Conservation (phyloP, 306 rosid species). For the Senna siamea region DNA sequence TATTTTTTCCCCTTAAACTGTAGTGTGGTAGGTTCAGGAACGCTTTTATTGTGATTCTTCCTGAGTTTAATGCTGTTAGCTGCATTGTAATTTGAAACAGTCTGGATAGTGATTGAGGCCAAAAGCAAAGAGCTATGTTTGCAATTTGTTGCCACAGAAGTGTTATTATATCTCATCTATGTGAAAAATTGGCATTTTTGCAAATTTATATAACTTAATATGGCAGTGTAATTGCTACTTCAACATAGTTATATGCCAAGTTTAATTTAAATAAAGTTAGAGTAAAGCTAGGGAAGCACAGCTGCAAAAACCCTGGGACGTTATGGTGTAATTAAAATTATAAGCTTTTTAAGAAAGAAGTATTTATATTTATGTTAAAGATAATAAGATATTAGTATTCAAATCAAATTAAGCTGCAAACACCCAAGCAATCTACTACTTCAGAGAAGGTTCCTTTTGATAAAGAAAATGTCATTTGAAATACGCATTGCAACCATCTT, state of each 20-base stretch:
- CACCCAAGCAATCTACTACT: constrained; percentile 15
- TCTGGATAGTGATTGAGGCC: neutral
- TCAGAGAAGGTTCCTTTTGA: constrained; percentile 46
- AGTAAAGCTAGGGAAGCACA: neutral
- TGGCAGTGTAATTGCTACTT: neutral
- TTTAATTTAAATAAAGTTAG: neutral
- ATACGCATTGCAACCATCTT: neutral
- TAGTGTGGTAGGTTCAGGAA: neutral
- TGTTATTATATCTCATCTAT: neutral
- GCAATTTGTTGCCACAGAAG: neutral
- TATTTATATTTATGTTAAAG: neutral
- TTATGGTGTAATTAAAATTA: no score
- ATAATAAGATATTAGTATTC: neutral
- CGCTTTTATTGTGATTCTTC: neutral
- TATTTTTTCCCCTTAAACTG: neutral
- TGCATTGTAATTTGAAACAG: neutral
- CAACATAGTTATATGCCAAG: neutral
- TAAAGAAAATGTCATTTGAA: constrained; percentile 17
- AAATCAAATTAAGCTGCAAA: neutral
- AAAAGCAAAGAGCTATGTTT: neutral
- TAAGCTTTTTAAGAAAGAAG: neutral
- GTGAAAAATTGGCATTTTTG: neutral
- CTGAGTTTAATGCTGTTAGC: neutral
- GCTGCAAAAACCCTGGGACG: no score
- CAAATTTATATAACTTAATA: neutral